phyloP scores from a whole-genome alignment of 1,284 basidiomycete genomes.

The Singerocomus inundabilis region DNA sequence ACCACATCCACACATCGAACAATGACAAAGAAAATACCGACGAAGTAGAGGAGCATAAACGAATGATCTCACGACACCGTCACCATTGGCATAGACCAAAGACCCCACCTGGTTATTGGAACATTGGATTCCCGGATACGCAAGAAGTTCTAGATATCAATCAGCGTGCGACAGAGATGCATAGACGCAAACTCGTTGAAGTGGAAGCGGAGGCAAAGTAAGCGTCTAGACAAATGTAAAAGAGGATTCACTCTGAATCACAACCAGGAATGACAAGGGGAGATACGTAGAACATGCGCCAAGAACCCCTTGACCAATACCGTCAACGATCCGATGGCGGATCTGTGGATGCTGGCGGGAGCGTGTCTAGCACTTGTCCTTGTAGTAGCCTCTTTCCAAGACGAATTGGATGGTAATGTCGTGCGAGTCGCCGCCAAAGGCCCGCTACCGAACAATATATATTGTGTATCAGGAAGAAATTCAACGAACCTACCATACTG shows the following conservation, averaged over 20 bases:
- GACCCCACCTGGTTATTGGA: slow-evolving; percentile 87
- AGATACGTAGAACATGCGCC: slow-evolving; percentile 28
- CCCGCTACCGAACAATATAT: slow-evolving; percentile 18
- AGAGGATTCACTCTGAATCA: slow-evolving; percentile 8
- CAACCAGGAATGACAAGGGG: slow-evolving; percentile 20
- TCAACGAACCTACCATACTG: slow-evolving; percentile 37
- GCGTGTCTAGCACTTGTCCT: slow-evolving; percentile 30
- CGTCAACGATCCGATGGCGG: slow-evolving; percentile 5
- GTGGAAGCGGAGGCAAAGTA: slow-evolving; percentile 59
- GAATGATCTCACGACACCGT: slow-evolving; percentile 78
- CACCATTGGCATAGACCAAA: slow-evolving; percentile 65
- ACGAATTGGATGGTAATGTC: slow-evolving; percentile 34
- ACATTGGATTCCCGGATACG: slow-evolving; percentile 85
- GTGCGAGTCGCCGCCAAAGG: slow-evolving; percentile 33
- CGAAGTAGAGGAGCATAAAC: slow-evolving; percentile 58
- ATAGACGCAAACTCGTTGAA: slow-evolving; percentile 55
- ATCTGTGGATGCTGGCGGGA: slow-evolving; percentile 24
- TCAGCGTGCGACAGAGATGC: slow-evolving; percentile 65
- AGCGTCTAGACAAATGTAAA: slow-evolving; percentile 17
- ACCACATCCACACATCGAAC: slow-evolving; percentile 1
- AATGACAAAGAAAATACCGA: slow-evolving; percentile 28
- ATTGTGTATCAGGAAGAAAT: background rate
- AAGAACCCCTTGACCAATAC: slow-evolving; percentile 14
- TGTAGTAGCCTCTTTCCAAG: slow-evolving; percentile 29
- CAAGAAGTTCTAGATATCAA: slow-evolving; percentile 79